Evolutionary conservation across 805 yeast genomes (phyloP).

Genomic region (Ogataea parapolymorpha): DNA sequence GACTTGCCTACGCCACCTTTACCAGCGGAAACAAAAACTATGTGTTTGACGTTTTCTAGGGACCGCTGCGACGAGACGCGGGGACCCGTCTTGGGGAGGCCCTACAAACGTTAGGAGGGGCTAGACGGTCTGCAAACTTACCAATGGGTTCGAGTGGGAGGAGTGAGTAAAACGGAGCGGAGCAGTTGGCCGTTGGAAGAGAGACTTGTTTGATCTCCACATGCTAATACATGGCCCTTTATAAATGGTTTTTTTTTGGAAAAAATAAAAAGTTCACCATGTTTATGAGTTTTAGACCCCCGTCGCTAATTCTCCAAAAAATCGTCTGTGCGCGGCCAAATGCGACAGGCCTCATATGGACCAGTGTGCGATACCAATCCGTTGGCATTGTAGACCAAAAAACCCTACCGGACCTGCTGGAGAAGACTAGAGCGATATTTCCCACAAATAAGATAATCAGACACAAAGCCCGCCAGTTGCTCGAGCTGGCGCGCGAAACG

Average conservation of each 20-base stretch:
- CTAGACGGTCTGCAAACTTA: constrained; percentile 28
- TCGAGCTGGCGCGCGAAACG: constrained; percentile 5
- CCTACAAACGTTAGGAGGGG: constrained; percentile 28
- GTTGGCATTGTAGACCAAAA: neutral
- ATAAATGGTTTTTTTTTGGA: constrained; percentile 1
- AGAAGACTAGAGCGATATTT: constrained; percentile 15
- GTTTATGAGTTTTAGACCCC: neutral
- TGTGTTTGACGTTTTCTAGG: constrained; percentile 58
- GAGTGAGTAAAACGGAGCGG: too few species aligned
- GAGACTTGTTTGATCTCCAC: too few species aligned
- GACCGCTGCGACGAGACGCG: constrained; percentile 51
- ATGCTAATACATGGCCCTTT: too few species aligned
- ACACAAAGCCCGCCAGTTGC: constrained; percentile 17
- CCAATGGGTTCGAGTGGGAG: constrained; percentile 51
- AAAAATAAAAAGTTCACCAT: constrained; percentile 2
- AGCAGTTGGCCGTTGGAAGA: too few species aligned
- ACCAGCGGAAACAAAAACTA: constrained; percentile 68
- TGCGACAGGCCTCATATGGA: too few species aligned
- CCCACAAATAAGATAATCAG: constrained; percentile 9
- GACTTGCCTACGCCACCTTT: constrained; percentile 85
- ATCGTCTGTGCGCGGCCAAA: too few species aligned
- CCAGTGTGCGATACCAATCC: neutral
- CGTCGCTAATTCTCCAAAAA: too few species aligned
- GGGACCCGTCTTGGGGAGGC: constrained; percentile 44
- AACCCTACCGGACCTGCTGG: constrained; percentile 6